Evolutionary conservation across 768 basidiomycete species (phyloP), one percentile per base, ranked within the genome.

Genomic region (Inosperma sp.): DNA sequence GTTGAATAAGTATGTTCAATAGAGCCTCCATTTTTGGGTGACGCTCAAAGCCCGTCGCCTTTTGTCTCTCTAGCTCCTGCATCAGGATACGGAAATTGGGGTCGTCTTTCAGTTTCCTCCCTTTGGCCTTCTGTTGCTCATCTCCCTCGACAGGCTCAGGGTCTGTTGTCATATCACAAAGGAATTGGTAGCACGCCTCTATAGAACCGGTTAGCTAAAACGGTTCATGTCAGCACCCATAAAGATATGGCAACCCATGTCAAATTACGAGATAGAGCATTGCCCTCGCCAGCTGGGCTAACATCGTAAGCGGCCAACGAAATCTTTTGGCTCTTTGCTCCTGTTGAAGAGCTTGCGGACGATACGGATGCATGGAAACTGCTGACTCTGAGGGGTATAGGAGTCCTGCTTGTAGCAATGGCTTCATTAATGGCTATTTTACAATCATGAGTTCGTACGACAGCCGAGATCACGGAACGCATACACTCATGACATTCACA

Each of bases 1-100:
- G 88, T 36, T 89, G 80, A 14, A 94, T 67, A 5, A 92, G 71
- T 23, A 98, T 71, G 3, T 73, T 71, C 51, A 83, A 83, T 9
- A 95, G 76, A 51, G 77, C 84, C 40, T 92, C 91, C 82, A 97
- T 86, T 72, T 99, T 99, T 3, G 95, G 95, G 68, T 99, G 95
- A 47, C 77, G 64, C 1, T 74, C 65, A 59, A 84, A 82, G 4
- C 83, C 84, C 7, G 68, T 65, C 22, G 68, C 70, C 47, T 70
- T 70, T 61, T 83, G 79, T n/a, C 60, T 61, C 46, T 88, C 81
- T 14, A 94, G 73, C 62, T 89, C 86, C 29, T 70, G 64, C 56
- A 93, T 74, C 22, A 93, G 68, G 23, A 75, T 76, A 58, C 81
- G 78, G 55, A 89, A 90, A 31, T 75, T 70, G 0, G 78, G 67